phyloP scores from a whole-genome alignment of 2,329 filamentous ascomycete genomes.

The Alternaria postmessia region DNA sequence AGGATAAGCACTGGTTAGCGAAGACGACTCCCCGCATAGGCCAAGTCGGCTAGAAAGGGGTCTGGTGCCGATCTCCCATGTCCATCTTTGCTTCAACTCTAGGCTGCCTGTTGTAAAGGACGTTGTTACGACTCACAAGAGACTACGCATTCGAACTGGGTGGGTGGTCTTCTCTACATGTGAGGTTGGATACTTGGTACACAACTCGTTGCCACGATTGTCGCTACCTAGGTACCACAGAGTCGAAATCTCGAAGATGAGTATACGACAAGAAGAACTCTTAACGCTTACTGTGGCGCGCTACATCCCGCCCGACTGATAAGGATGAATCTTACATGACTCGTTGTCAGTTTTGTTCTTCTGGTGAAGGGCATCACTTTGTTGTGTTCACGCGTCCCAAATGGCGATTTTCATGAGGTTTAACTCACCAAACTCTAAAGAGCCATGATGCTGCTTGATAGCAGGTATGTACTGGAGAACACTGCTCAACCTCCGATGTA shows the following conservation, averaged over 20 bases:
- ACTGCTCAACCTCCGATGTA: not conserved
- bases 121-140: not conserved
- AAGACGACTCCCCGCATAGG: not conserved
- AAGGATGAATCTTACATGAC: not conserved
- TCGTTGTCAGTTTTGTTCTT: not conserved
- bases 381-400: not conserved
- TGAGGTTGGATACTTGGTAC: not conserved
- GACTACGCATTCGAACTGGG: not conserved
- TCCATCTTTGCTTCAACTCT: not conserved
- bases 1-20: constrained; percentile 7
- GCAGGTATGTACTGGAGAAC: not conserved
- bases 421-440: not conserved
- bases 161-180: not conserved
- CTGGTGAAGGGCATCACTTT: not conserved
- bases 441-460: not conserved
- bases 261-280: constrained; percentile 1
- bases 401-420: not conserved
- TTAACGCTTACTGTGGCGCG: not conserved
- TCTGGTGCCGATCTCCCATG: not conserved
- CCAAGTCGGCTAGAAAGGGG: constrained; percentile 6
- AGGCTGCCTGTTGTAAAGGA: not conserved
- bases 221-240: not conserved
- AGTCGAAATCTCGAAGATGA: not conserved
- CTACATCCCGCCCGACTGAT: not conserved
- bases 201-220: not conserved